Evolutionary conservation across 441 rosid species (phyloP).

Genomic region (Viola pubescens): DNA sequence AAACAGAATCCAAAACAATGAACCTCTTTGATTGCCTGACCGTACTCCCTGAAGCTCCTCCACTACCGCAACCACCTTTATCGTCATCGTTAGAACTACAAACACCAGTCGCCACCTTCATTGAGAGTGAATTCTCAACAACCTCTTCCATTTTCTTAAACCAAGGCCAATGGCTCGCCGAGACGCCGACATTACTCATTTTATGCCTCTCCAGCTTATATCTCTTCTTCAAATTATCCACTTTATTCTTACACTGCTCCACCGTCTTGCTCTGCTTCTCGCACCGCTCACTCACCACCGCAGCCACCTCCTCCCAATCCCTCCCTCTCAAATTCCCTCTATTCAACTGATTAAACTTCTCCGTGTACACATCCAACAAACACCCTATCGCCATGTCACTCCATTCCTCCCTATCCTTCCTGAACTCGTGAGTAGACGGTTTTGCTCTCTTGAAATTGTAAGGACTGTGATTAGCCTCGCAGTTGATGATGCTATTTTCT

Average conservation of each 20-base stretch:
- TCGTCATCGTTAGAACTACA: constrained; percentile 13
- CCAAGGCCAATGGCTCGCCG: constrained; percentile 90
- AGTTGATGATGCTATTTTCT: constrained; percentile 25
- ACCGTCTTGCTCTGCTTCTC: constrained; percentile 67
- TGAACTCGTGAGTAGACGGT: constrained; percentile 4
- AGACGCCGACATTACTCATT: constrained; percentile 44
- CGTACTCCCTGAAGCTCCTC: constrained; percentile 9
- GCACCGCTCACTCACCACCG: constrained; percentile 58
- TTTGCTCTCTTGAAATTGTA: constrained; percentile 36
- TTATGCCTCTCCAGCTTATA: constrained; percentile 73
- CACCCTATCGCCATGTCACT: constrained; percentile 75
- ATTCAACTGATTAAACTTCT: constrained; percentile 68
- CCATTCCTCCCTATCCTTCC: constrained; percentile 96
- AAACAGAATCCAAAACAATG: too few species aligned
- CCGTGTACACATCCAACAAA: constrained; percentile 61
- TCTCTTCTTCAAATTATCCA: constrained; percentile 84
- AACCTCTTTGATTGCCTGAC: constrained; percentile 52
- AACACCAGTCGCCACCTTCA: constrained; percentile 24
- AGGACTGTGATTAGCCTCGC: constrained; percentile 18
- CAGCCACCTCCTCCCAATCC: constrained; percentile 96
- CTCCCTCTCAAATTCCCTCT: constrained; percentile 84
- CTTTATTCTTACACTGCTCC: constrained; percentile 96
- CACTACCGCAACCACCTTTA: constrained; percentile 8
- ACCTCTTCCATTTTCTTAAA: constrained; percentile 83
- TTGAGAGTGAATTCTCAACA: constrained; percentile 44